A percentile compares a stretch with the other conserved stretches of the same genome.
Evolutionary conservation across 73 alveolate genomes (phyloP).

Genomic region (Stentor coeruleus): DNA sequence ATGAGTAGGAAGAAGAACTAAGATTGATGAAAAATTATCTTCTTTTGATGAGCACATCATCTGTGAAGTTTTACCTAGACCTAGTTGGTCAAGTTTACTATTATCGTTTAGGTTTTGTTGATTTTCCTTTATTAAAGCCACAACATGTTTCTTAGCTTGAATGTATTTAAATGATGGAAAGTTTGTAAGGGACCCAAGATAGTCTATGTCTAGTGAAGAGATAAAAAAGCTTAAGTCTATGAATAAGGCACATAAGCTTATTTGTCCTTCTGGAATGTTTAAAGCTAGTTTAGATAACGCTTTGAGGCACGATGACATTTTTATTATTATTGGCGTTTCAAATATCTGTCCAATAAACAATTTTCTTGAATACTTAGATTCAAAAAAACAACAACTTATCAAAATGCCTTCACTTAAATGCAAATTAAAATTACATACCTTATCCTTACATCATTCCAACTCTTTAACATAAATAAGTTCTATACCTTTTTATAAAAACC

Average conservation of each 20-base stretch:
- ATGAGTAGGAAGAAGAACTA: not conserved
- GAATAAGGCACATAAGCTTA: not conserved
- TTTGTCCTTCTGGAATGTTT: not conserved
- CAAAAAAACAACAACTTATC: too few species aligned
- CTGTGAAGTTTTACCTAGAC: not conserved
- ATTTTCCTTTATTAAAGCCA: not conserved
- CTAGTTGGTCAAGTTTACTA: not conserved
- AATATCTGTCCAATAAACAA: not conserved
- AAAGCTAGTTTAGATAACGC: not conserved
- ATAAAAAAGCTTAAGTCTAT: too few species aligned
- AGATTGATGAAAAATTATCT: not conserved
- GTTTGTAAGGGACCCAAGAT: not conserved
- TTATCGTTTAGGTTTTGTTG: not conserved
- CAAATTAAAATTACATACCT: too few species aligned
- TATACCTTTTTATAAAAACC: too few species aligned
- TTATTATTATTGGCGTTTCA: not conserved
- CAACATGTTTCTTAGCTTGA: not conserved
- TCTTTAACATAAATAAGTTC: not conserved
- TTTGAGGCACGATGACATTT: not conserved
- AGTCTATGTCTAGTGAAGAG: not conserved
- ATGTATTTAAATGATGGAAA: not conserved
- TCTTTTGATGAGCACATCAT: not conserved
- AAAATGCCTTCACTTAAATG: too few species aligned
- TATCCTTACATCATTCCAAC: not conserved
- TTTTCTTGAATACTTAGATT: not conserved